phyloP scores from a whole-genome alignment of 768 basidiomycete species.

The Amanita pallidorosea region DNA sequence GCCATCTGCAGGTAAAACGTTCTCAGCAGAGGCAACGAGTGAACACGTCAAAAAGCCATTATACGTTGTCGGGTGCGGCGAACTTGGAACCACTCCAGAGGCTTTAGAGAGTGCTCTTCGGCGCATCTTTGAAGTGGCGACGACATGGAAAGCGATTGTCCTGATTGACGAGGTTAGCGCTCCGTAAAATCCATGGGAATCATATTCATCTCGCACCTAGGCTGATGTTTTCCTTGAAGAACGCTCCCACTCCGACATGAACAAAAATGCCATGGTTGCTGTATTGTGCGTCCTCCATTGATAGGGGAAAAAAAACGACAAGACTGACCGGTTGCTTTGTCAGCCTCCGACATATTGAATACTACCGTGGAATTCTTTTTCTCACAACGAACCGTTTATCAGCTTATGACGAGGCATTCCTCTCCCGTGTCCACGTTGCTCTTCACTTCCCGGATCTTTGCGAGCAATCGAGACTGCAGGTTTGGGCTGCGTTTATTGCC shows the following conservation, averaged over 20 bases:
- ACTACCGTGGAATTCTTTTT: conserved; percentile 47
- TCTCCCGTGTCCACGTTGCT: conserved; percentile 57
- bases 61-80: conserved; percentile 45
- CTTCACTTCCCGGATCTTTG: conserved; percentile 53
- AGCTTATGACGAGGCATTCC: conserved; percentile 59
- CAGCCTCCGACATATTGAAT: conserved; percentile 47
- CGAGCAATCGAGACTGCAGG: conserved; percentile 39
- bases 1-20: conserved; percentile 34
- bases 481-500: conserved; percentile 52
- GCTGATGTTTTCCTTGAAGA: conserved; percentile 69
- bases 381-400: conserved; percentile 47
- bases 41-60: conserved; percentile 43
- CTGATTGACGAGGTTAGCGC: conserved; percentile 38
- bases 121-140: conserved; percentile 39
- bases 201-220: conserved; percentile 11
- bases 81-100: conserved; percentile 37
- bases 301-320: conserved; percentile 6
- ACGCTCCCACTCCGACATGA: conserved; percentile 50
- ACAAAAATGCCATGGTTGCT: conserved; percentile 64
- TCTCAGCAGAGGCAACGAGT: conserved; percentile 49
- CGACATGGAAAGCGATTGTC: conserved; percentile 50
- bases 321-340: conserved; percentile 13
- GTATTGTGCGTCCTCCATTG: conserved; percentile 33
- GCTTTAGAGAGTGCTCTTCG: conserved; percentile 34
- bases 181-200: neutral